Base-by-base conservation (phyloP, 768 basidiomycete species). In the Amanita inopinata region DNA sequence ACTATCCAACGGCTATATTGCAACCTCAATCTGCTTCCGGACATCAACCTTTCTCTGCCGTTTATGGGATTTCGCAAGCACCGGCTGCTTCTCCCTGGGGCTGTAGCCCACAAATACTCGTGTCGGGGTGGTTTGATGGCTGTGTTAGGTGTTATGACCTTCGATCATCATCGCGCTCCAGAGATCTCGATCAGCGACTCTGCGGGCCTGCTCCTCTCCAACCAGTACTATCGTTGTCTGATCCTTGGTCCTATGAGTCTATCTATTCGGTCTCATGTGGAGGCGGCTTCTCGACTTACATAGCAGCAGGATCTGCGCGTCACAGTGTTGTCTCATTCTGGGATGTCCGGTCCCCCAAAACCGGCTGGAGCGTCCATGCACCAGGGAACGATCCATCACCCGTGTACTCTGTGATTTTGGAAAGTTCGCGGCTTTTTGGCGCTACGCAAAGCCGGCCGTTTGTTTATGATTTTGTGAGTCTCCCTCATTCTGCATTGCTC, bases 81-180 rank as follows among this genome's bases (percentile, higher is more conserved):
- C 79, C 83, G 0, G 65, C 68, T 0, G 67, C 74, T 19, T 78
- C 79, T 15, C 74, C 79, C 1, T 78, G 80, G 71, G 85, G 86
- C 3, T 61, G 72, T 1, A 82, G 83, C 2, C 76, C 82, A 12
- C 70, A 85, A 52, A 71, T 86, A 14, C 43, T 91, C 17, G 68
- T 86, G 27, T 81, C 83, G 1, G 88, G 85, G 1, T 89, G 87
- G 85, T 90, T 76, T 57, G 84, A 91, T 54, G 81, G 87, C 8
- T 57, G 68, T 36, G 80, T 86, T 24, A 70, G 74, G 27, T 70
- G 85, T 38, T 79, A 87, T 59, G 88, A 90, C 57, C 69, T 90
- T 30, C 83, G 87, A 18, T 65, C 74, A 12, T 64, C 64, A 14
- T 60, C 61, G 19, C 53, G 57, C 0, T 42, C 41, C 31, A 23